phyloP scores from a whole-genome alignment of 2,329 filamentous ascomycete species.

The Diaporthe amygdali region DNA sequence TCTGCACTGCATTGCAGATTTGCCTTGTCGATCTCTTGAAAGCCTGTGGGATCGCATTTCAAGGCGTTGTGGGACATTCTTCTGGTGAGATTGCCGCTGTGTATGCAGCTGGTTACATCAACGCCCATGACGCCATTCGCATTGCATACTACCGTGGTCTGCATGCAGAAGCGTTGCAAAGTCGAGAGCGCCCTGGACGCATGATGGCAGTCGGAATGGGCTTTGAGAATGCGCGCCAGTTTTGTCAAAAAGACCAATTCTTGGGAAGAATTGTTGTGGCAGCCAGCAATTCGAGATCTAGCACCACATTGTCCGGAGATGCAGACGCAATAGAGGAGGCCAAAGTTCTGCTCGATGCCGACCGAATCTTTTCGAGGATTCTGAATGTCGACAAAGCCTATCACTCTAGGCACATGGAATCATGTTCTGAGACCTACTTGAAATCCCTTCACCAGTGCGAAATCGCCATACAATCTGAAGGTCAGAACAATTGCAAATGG shows the following conservation, averaged over 20 bases:
- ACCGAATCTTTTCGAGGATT: slow-evolving; percentile 40
- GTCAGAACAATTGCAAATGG: slow-evolving; percentile 29
- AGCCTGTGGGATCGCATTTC: slow-evolving; percentile 34
- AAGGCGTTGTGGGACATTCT: slow-evolving; percentile 38
- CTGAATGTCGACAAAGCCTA: slow-evolving; percentile 48
- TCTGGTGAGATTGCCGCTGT: slow-evolving; percentile 47
- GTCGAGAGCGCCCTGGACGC: slow-evolving; percentile 22
- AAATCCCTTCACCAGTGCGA: slow-evolving; percentile 32
- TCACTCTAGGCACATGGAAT: slow-evolving; percentile 47
- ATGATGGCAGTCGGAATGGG: slow-evolving; percentile 32
- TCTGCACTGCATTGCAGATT: slow-evolving; percentile 48
- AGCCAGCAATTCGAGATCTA: slow-evolving; percentile 32
- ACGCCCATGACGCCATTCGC: slow-evolving; percentile 38
- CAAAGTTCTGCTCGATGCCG: slow-evolving; percentile 32
- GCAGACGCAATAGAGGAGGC: slow-evolving; percentile 34
- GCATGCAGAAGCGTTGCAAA: background rate
- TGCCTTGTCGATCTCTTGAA: slow-evolving; percentile 42
- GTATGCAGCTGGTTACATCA: slow-evolving; percentile 38
- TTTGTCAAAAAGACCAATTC: slow-evolving; percentile 18
- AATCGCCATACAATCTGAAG: too few species aligned
- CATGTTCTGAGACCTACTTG: slow-evolving; percentile 38
- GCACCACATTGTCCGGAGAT: slow-evolving; percentile 33
- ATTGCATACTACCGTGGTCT: slow-evolving; percentile 45
- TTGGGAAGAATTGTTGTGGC: slow-evolving; percentile 29
- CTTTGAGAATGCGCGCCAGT: slow-evolving; percentile 4